These are phyloP conservation scores for Teratosphaeriaceae sp. DNA, from an alignment of 2,329 filamentous ascomycete genomes.

Conservation along the genomic window DNA sequence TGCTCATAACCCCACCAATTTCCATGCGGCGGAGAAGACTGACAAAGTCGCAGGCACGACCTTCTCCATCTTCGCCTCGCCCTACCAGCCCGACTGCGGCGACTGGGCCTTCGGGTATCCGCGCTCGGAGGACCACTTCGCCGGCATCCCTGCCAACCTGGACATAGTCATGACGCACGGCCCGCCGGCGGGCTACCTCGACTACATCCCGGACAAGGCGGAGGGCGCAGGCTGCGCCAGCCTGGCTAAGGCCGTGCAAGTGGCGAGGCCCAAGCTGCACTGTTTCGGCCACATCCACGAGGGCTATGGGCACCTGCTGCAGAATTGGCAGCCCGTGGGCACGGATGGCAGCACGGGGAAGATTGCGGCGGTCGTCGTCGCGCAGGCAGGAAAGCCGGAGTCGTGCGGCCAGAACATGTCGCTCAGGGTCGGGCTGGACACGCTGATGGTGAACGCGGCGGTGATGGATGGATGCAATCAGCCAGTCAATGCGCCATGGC, in stretches of 20 bases:
- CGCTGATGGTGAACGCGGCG: background rate
- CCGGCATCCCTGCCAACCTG: constrained; percentile 15
- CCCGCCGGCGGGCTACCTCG: constrained; percentile 25
- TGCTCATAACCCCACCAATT: too few relatives aligned
- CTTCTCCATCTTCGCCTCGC: constrained; percentile 46
- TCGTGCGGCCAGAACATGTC: background rate
- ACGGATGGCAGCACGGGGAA: background rate
- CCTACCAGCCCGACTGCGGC: constrained; percentile 47
- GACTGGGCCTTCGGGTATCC: constrained; percentile 50
- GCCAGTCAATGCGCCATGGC: background rate
- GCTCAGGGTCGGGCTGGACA: too few relatives aligned
- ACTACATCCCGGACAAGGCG: constrained; percentile 4
- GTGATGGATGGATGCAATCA: background rate
- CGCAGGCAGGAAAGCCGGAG: background rate
- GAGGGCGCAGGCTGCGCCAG: constrained; percentile 43
- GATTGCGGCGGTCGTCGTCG: background rate
- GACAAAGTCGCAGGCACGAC: constrained; percentile 40
- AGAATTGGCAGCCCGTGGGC: constrained; percentile 21
- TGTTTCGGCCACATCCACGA: constrained; percentile 58
- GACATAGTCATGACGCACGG: constrained; percentile 36
- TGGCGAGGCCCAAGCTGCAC: constrained; percentile 47
- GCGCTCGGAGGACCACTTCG: constrained; percentile 35
- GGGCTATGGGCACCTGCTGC: constrained; percentile 9
- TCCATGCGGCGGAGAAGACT: too few relatives aligned
- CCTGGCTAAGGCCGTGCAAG: constrained; percentile 42